A percentile compares a stretch with the other conserved stretches of the same genome.
These are phyloP conservation scores for Phyllosticta citrichinensis DNA, from an alignment of 2,329 filamentous ascomycete species.

Conservation along the genomic window DNA sequence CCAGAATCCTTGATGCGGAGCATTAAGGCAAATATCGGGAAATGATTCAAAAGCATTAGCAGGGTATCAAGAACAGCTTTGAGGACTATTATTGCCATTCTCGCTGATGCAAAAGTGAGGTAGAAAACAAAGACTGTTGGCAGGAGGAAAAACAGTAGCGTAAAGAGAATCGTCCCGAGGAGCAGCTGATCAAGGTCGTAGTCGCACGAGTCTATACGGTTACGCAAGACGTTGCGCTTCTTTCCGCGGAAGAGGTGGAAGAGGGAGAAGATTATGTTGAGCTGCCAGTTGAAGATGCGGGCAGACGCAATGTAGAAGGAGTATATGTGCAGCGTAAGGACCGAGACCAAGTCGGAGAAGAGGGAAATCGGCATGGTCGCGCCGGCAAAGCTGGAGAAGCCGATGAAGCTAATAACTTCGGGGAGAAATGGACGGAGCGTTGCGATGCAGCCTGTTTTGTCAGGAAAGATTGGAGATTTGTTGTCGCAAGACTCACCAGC, in stretches of 20 bases:
- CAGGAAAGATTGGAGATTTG: constrained; percentile 15
- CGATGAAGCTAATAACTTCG: constrained; percentile 80
- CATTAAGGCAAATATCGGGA: constrained; percentile 95
- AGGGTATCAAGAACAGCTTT: constrained; percentile 88
- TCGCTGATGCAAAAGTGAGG: constrained; percentile 83
- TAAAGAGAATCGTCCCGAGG: constrained; percentile 93
- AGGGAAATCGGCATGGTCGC: constrained; percentile 95
- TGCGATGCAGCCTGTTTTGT: constrained; percentile 56
- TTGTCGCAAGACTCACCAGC: constrained; percentile 49
- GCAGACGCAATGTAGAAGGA: constrained; percentile 96
- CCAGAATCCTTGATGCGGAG: constrained; percentile 85
- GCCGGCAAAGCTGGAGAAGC: constrained; percentile 88
- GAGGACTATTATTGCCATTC: constrained; percentile 88
- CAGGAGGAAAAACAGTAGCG: constrained; percentile 84
- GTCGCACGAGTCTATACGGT: constrained; percentile 97
- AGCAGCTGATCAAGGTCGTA: constrained; percentile 96
- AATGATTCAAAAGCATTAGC: constrained; percentile 91
- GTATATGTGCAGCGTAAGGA: constrained; percentile 92
- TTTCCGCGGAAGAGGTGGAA: constrained; percentile 98
- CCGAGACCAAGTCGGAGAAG: constrained; percentile 84
- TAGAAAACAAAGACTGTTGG: constrained; percentile 97
- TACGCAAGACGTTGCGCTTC: constrained; percentile 92
- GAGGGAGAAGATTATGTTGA: constrained; percentile 92
- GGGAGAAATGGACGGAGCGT: constrained; percentile 73
- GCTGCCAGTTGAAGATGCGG: constrained; percentile 96